These are phyloP conservation scores for Jatropha multifida DNA, from an alignment of 441 rosid genomes.

Conservation along the genomic window DNA sequence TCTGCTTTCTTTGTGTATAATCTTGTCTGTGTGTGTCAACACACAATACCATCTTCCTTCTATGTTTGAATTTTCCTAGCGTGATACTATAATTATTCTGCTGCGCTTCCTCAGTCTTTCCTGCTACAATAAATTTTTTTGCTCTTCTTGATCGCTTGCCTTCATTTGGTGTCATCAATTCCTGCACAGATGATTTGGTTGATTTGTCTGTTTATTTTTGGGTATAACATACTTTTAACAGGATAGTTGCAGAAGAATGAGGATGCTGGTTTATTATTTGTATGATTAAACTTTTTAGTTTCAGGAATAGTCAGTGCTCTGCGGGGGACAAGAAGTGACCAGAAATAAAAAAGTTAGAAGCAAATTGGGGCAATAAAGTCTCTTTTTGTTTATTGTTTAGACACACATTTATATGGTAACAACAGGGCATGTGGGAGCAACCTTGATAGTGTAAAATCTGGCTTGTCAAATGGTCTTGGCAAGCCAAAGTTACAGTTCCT, in stretches of 20 bases:
- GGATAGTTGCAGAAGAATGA: background rate
- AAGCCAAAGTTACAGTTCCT: constrained; percentile 58
- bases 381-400: background rate
- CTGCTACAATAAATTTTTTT: background rate
- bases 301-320: background rate
- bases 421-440: background rate
- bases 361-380: background rate
- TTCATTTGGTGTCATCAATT: background rate
- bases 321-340: background rate
- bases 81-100: no score
- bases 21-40: no score
- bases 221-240: background rate
- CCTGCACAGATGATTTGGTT: background rate
- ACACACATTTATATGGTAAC: background rate
- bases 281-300: background rate
- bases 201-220: background rate
- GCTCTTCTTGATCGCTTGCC: background rate
- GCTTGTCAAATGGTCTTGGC: background rate
- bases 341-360: background rate
- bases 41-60: no score
- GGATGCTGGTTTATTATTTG: background rate
- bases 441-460: background rate
- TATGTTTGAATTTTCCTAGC: no score
- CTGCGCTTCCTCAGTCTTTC: background rate
- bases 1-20: no score